Percentiles rank a stretch among this genome's conserved stretches.
Conservation (phyloP, 2,329 filamentous ascomycete genomes). For the Pyrenophora graminea region DNA sequence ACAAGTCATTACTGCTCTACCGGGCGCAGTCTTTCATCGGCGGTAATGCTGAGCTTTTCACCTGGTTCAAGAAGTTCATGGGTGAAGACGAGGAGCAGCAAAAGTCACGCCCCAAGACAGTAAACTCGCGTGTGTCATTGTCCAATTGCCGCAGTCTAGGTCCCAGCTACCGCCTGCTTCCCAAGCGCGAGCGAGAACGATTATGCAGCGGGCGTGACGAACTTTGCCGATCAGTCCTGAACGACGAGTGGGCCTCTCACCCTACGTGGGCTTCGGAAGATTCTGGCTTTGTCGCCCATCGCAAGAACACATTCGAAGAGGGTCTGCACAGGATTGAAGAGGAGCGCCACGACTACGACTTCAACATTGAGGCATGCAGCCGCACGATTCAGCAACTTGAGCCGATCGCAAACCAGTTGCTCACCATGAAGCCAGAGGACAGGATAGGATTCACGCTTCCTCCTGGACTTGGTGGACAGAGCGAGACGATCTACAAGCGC, state of each 20-base stretch:
- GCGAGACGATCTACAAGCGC: conserved; percentile 94
- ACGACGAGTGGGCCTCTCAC: conserved; percentile 98
- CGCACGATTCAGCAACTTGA: conserved; percentile 96
- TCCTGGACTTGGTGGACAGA: conserved; percentile 83
- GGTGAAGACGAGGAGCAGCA: conserved; percentile 67
- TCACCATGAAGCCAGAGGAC: conserved; percentile 74
- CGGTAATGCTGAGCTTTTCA: conserved; percentile 84
- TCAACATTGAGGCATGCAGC: conserved; percentile 92
- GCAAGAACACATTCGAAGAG: conserved; percentile 95
- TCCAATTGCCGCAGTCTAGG: conserved; percentile 96
- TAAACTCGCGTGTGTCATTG: conserved; percentile 81
- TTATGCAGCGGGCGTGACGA: conserved; percentile 93
- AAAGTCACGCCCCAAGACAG: conserved; percentile 62
- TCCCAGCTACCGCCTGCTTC: conserved; percentile 90
- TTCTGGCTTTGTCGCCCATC: conserved; percentile 94
- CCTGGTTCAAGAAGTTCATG: conserved; percentile 84
- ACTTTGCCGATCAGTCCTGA: conserved; percentile 88
- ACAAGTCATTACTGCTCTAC: conserved; percentile 78
- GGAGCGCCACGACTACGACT: conserved; percentile 97
- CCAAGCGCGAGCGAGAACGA: conserved; percentile 87
- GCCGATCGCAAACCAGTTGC: conserved; percentile 87
- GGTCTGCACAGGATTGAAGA: conserved; percentile 95
- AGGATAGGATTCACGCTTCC: conserved; percentile 77
- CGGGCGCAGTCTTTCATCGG: conserved; percentile 86
- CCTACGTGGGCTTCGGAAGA: conserved; percentile 99